Evolutionary conservation across 345 rosid species (phyloP).

Genomic region (Barbarea vulgaris): DNA sequence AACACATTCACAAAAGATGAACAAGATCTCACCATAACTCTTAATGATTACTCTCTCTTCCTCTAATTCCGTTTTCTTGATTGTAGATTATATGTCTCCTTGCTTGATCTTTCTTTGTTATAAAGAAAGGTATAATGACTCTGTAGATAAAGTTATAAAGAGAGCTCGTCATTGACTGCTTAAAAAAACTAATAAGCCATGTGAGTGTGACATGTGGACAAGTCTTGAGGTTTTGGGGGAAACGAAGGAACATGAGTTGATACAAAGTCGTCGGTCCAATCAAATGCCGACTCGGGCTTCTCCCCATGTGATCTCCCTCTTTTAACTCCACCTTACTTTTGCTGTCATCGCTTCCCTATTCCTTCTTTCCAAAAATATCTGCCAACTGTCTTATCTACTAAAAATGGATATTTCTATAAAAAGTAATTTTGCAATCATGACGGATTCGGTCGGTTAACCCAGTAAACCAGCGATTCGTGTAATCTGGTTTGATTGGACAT

Average conservation of each 20-base stretch:
- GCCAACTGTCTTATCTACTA: constrained; percentile 16
- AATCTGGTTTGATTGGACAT: background rate
- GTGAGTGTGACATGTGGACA: constrained; percentile 32
- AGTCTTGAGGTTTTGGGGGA: constrained; percentile 30
- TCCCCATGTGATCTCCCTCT: constrained; percentile 28
- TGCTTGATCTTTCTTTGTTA: constrained; percentile 17
- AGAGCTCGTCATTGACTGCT: constrained; percentile 15
- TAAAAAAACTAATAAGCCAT: background rate
- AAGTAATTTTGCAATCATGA: background rate
- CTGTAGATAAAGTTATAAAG: constrained; percentile 28
- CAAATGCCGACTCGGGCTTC: background rate
- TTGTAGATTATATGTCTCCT: background rate
- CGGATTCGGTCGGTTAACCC: background rate
- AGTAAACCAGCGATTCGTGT: background rate
- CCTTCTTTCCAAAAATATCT: constrained; percentile 17
- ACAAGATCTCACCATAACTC: constrained; percentile 28
- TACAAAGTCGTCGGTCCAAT: constrained; percentile 36
- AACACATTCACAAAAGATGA: constrained; percentile 8
- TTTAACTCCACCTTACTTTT: constrained; percentile 13
- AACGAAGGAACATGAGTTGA: constrained; percentile 26
- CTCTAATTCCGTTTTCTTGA: background rate
- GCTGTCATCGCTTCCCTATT: constrained; percentile 25
- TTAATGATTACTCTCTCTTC: background rate
- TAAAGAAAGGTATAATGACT: constrained; percentile 12
- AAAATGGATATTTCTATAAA: background rate